Evolutionary conservation across 1,284 basidiomycete genomes (phyloP), one percentile per base, ranked within the genome.

Genomic region (Microbotryomycetes sp.): DNA sequence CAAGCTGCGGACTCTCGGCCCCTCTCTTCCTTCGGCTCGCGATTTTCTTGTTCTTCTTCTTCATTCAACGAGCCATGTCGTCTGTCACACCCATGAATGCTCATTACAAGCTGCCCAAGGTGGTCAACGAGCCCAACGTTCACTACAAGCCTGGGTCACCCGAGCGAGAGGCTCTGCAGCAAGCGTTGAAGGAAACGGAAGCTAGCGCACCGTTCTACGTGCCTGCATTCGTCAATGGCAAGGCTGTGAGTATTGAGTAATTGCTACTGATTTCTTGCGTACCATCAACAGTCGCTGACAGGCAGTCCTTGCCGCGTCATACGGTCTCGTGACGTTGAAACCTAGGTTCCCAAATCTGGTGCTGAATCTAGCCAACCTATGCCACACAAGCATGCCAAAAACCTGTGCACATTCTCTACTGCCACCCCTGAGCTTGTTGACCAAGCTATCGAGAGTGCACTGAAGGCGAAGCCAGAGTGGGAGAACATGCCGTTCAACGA

Each of bases 401-500:
- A 87, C 73, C 82, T 97, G 52, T 90, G 88, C 79, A 81, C 81
- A 42, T 97, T 93, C 67, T 57, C 78, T 88, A 97, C 76, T 86
- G 93, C 78, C 92, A 93, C 28, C 86, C 92, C 69, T 78, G 84
- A 60, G 82, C 83, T 86, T 9, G 85, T 97, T 54, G 76, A 82
- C 3, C 80, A 81, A 62, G 93, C 94, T 29, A 96, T 99, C 72
- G 84, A 89, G 32, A 89, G 89, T 56, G 88, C 93, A 6, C 82
- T 98, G 50, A 83, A 83, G 47, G 92, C 90, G 49, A 94, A 93
- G 77, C 79, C 79, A 26, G 83, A 82, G 49, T 99, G 94, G 94
- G 93, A 97, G 79, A 81, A 83, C 64, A 80, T 97, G 80, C 92
- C 94, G 2, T 98, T 92, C 92, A 86, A 84, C 73, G 96, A 98